Base-by-base conservation (phyloP, 352 stramenopile genomes). In the Pythium folliculosum region DNA sequence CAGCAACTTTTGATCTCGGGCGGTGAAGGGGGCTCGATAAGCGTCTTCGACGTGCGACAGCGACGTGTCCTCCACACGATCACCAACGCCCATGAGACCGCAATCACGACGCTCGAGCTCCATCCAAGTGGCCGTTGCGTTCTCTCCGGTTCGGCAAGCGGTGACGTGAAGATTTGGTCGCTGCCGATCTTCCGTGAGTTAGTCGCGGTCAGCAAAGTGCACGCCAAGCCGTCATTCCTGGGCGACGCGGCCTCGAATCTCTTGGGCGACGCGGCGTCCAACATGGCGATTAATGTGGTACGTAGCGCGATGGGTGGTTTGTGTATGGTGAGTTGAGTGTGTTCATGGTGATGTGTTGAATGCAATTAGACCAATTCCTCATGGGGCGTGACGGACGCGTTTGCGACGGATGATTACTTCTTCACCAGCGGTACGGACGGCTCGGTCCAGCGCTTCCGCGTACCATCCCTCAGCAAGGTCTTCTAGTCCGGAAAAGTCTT, bases 151-250 rank as follows among this genome's bases (percentile, higher is more conserved):
- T 95, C 88, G 0, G 84, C 88, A 25, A 86, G 83, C 21, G 88
- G 88, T 6, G 88, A 95, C 56, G 76, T 96, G 49, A 96, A 96
- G 76, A 94, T 96, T 54, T 96, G 88, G 88, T 91, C 88, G 16
- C 66, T 96, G 25, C 86, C 88, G 13, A 86, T 94, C 47, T 96
- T 96, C 65, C 80, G 88, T 19, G 86, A 96, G 62, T 67, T 95
- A n/a, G 78, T 80, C 14, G 77, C 81, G 49, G 68, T 91, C 21
- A 79, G 64, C 59, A 96, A 93, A 67, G 76, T 94, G 25, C 82
- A 94, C 66, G 74, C 85, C 22, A 94, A 92, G 67, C 81, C 86
- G 59, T 92, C 84, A 21, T 92, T 94, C 64, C 71, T 94, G 4
- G 81, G 86, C 21, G 86, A 91, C 35, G 84, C 82, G 1, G 86